Evolutionary conservation across 2,329 filamentous ascomycete genomes (phyloP).

Genomic region (Didymella glomerata): DNA sequence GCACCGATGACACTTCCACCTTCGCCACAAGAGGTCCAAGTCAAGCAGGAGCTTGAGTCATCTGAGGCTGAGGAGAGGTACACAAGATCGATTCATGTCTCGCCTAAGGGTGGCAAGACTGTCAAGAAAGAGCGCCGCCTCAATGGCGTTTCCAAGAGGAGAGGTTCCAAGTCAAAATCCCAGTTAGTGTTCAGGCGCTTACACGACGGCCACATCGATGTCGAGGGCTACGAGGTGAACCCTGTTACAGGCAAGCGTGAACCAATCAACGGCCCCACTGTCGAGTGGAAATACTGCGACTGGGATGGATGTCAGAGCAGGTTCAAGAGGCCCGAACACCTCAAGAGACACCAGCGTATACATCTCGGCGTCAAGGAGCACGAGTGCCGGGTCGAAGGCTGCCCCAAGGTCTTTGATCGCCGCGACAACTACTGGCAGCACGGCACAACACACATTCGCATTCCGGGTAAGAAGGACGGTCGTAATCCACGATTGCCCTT

Average conservation of each 20-base stretch:
- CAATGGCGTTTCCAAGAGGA: constrained; percentile 21
- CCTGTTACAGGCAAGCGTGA: constrained; percentile 19
- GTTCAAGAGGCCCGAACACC: constrained; percentile 45
- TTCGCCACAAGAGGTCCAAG: constrained; percentile 32
- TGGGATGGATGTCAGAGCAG: constrained; percentile 16
- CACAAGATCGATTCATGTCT: constrained; percentile 34
- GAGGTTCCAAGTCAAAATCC: constrained; percentile 17
- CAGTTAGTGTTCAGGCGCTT: constrained; percentile 18
- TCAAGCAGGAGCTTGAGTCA: constrained; percentile 36
- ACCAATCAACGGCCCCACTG: constrained; percentile 19
- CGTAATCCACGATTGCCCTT: constrained; percentile 38
- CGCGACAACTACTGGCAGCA: constrained; percentile 50
- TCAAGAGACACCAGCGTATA: constrained; percentile 41
- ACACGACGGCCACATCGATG: constrained; percentile 22
- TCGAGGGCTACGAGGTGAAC: constrained; percentile 18
- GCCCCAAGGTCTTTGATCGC: constrained; percentile 40
- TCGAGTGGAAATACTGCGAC: constrained; percentile 23
- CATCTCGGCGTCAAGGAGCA: constrained; percentile 34
- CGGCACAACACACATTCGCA: constrained; percentile 40
- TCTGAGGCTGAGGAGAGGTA: constrained; percentile 26
- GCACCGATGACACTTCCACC: constrained; percentile 15
- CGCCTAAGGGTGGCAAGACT: constrained; percentile 38
- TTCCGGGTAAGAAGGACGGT: constrained; percentile 39
- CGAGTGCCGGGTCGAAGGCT: constrained; percentile 33
- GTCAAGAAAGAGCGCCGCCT: constrained; percentile 32